These are phyloP conservation scores for Daldinia sp. DNA, from an alignment of 2,329 filamentous ascomycete species.

Conservation along the genomic window DNA sequence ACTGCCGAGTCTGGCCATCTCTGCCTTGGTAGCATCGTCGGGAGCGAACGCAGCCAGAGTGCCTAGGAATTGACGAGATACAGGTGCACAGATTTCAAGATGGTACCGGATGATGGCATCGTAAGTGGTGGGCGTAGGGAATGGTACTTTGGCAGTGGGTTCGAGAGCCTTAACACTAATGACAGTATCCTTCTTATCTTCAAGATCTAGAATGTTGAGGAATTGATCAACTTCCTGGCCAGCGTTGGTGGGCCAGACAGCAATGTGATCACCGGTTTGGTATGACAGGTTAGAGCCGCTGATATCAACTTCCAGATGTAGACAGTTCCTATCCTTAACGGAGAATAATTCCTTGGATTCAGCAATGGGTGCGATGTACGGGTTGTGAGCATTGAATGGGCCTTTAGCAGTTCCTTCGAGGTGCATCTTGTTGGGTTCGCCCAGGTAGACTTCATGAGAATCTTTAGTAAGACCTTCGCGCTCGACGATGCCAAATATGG, in stretches of 20 bases:
- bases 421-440: conserved; percentile 96
- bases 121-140: conserved; percentile 96
- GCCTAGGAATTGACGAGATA: conserved; percentile 94
- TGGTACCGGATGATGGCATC: conserved; percentile 94
- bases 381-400: conserved; percentile 95
- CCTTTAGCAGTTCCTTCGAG: conserved; percentile 84
- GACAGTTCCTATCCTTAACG: conserved; percentile 89
- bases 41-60: conserved; percentile 90
- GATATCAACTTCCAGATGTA: conserved; percentile 95
- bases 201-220: conserved; percentile 78
- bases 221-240: conserved; percentile 93
- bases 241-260: conserved; percentile 95
- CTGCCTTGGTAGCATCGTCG: conserved; percentile 81
- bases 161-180: conserved; percentile 91
- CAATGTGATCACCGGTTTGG: conserved; percentile 96
- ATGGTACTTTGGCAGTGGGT: conserved; percentile 94
- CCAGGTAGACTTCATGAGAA: conserved; percentile 85
- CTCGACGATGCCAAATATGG: conserved; percentile 84
- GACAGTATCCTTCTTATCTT: conserved; percentile 79
- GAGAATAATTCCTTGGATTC: conserved; percentile 92
- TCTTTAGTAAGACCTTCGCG: conserved; percentile 77
- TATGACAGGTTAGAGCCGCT: conserved; percentile 89
- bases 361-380: conserved; percentile 91
- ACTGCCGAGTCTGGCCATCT: conserved; percentile 86
- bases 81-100: conserved; percentile 93